A percentile compares a stretch with the other conserved stretches of the same genome.
phyloP scores from a whole-genome alignment of 257 asterid species.

The Primulina tabacum region DNA sequence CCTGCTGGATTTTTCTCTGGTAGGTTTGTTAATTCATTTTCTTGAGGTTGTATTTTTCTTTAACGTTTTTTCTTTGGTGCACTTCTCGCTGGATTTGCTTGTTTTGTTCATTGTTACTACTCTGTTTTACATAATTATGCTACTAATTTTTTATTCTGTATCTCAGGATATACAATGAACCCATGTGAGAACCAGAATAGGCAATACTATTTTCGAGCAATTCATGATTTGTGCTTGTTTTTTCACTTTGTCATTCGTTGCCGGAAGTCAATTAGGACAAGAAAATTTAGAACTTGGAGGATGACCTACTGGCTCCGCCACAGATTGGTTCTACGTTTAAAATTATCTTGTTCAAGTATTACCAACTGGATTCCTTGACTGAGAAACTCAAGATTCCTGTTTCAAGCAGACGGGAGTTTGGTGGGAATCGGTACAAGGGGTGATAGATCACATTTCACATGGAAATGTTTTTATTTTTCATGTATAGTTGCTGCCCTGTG shows the following conservation, averaged over 20 bases:
- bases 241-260: neutral
- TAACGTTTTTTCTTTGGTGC: neutral
- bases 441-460: no score
- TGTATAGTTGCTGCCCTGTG: neutral
- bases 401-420: neutral
- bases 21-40: slow-evolving; percentile 21
- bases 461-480: neutral
- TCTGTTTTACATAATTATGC: neutral
- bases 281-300: neutral
- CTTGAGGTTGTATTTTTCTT: neutral
- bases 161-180: neutral
- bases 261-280: neutral
- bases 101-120: neutral
- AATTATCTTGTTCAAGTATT: neutral
- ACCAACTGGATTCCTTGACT: no score
- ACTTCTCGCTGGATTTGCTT: neutral
- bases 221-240: neutral
- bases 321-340: neutral
- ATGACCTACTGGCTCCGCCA: neutral
- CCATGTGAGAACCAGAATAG: neutral
- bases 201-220: neutral
- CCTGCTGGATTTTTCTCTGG: slow-evolving; percentile 90
- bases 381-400: neutral
- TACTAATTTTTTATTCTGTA: neutral
- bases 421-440: neutral